phyloP scores from a whole-genome alignment of 768 basidiomycete genomes.

The Bullera alba region DNA sequence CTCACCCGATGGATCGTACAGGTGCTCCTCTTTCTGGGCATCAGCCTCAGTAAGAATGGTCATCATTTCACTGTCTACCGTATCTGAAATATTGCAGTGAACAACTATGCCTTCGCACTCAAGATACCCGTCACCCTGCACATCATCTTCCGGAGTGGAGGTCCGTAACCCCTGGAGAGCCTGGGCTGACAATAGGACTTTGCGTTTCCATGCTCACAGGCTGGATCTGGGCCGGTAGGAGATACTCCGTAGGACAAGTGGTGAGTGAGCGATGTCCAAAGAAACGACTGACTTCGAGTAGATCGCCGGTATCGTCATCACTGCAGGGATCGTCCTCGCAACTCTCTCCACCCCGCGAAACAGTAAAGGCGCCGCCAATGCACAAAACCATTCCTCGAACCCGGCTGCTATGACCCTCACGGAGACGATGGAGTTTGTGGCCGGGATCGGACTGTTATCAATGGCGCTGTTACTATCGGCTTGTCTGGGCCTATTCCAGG shows the following conservation, averaged over 20 bases:
- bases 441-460: slow-evolving; percentile 65
- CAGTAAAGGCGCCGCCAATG: too few relatives aligned
- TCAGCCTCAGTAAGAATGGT: slow-evolving; percentile 51
- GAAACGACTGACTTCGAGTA: slow-evolving; percentile 32
- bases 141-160: slow-evolving; percentile 79
- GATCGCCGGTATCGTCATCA: slow-evolving; percentile 62
- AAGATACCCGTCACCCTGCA: slow-evolving; percentile 67
- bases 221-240: slow-evolving; percentile 55
- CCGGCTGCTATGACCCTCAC: background rate
- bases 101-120: slow-evolving; percentile 67
- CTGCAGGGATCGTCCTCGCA: slow-evolving; percentile 63
- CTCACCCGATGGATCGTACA: slow-evolving; percentile 62
- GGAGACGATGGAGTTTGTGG: slow-evolving; percentile 49
- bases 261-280: slow-evolving; percentile 34
- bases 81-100: slow-evolving; percentile 48
- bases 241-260: slow-evolving; percentile 59
- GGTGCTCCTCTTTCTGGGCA: slow-evolving; percentile 60
- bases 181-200: slow-evolving; percentile 51
- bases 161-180: slow-evolving; percentile 45
- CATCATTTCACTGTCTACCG: background rate
- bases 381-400: background rate
- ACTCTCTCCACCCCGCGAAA: slow-evolving; percentile 54
- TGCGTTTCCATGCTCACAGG: slow-evolving; percentile 72
- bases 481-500: slow-evolving; percentile 66
- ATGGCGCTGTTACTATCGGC: slow-evolving; percentile 63